Base-by-base conservation (phyloP, 305 asterid species). In the Vinca major region DNA sequence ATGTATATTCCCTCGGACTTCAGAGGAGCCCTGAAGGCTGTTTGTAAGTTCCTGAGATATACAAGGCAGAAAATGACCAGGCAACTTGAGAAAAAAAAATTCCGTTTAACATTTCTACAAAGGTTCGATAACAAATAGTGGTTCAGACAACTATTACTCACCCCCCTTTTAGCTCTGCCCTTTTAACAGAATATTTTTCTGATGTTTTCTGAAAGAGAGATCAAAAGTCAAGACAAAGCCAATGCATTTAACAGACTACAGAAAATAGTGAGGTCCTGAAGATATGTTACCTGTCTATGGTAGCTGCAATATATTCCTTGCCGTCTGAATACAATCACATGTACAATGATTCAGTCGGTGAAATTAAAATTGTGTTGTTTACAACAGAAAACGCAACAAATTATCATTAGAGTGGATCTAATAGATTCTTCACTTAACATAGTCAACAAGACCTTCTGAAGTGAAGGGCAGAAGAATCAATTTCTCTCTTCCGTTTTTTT, bases 111-210 rank as follows among this genome's bases (percentile, higher is more conserved):
- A 17, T 7, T 37, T 11, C 26, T 1, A 36, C 14, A 7, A 37
- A 16, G 33, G 70, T 41, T 66, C 10, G 33, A 55, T 6, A n/a
- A 19, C 26, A 14, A 43, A 14, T 40, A 26, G 36, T 39, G 9
- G 66, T 8, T 43, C 39, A 36, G 63, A 71, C 37, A 62, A 64
- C 50, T 62, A 68, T 72, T 43, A 81, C 92, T 20, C 82, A 89
- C 96, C 94, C 96, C 78, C 96, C 98, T 71, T 77, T 84, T 77
- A 88, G 89, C 79, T 92, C 98, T 52, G 87, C 73, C 85, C 98
- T 86, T 72, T 81, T 74, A 61, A 86, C 79, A 16, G 88, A 80
- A 73, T 92, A 92, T 56, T 82, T 85, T 63, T 81, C 85, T 13
- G 91, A 80, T 77, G 83, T 75, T 80, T 74, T 79, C 98, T 89